A percentile compares a stretch with the other conserved stretches of the same genome.
Evolutionary conservation across 495 filamentous ascomycete genomes (phyloP).

Genomic region (Podospora australis): DNA sequence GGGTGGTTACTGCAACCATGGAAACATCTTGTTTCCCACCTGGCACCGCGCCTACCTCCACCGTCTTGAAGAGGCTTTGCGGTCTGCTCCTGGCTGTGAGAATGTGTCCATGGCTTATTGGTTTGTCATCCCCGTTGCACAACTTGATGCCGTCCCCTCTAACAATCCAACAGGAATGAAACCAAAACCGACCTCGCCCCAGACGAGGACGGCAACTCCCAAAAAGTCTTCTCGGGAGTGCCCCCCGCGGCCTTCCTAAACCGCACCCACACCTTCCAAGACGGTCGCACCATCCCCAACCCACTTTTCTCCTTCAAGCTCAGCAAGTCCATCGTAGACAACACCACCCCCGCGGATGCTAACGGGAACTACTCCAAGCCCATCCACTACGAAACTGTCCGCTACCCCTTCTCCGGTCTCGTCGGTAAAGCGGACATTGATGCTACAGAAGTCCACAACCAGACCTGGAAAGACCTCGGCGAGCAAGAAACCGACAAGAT

Average conservation of each 20-base stretch:
- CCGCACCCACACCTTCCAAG: background rate
- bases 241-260: slow-evolving; percentile 10
- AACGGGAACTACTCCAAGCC: slow-evolving; percentile 17
- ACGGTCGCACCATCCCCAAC: slow-evolving; percentile 13
- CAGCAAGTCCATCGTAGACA: slow-evolving; percentile 11
- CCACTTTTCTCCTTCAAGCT: slow-evolving; percentile 23
- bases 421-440: slow-evolving; percentile 2
- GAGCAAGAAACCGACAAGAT: background rate
- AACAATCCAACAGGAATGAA: too few species aligned
- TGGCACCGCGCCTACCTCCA: slow-evolving; percentile 33
- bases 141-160: too few species aligned
- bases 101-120: slow-evolving; percentile 23
- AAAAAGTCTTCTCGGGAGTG: background rate
- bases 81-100: slow-evolving; percentile 5
- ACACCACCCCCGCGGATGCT: background rate
- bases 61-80: slow-evolving; percentile 19
- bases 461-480: background rate
- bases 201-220: background rate
- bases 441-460: slow-evolving; percentile 11
- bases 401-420: slow-evolving; percentile 23
- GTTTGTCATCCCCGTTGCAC: too few species aligned
- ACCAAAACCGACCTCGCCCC: too few species aligned
- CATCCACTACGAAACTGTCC: slow-evolving; percentile 17
- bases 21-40: slow-evolving; percentile 35
- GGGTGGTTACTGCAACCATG: slow-evolving; percentile 28